Base-by-base conservation (phyloP, 257 asterid genomes). In the Euphrasia confusa region DNA sequence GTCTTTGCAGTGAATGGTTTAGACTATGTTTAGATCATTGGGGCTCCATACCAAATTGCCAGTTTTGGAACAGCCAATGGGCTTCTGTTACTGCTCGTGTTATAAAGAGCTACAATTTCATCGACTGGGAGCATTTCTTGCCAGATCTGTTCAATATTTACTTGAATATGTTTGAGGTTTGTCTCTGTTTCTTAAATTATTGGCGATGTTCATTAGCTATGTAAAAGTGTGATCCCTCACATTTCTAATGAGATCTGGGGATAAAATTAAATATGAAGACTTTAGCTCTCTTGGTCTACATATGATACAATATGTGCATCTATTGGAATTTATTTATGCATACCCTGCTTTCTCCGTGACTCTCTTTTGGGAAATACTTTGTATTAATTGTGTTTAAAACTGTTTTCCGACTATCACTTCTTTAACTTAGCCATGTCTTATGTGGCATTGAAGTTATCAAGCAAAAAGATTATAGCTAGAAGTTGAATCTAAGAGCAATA, bases 1-100 rank as follows among this genome's bases (percentile, higher is more conserved):
- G 65, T 58, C 50, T 67, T 62, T 68, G 60, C 92, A 93, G 99
- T 33, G 94, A 86, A 61, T 89, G 94, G 97, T 67, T 87, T 47
- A 71, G 28, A 63, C 26, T 53, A 47, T 83, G 91, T 76, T 78
- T 93, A 62, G 80, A 70, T 42, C 90, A 81, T 71, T 93, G 97
- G 99, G 76, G 77, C 60, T 89, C 95, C 59, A 77, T 87, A 72
- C 95, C 99, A 66, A 89, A 85, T 74, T 84, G 94, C 76, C 97
- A 81, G 74, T 93, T 89, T 61, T 93, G 97, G 99, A 89, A 87
- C 82, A 78, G 95, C 74, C 99, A 93, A 76, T 93, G 99, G 99
- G 89, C 95, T 27, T 85, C 99, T 56, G 68, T 93, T 64, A 84
- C 88, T 66, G 94, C 99, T 57, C 97, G 99, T 72, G 88, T 93